Conservation (phyloP, 345 rosid genomes). For the Aquilaria yunnanensis region DNA sequence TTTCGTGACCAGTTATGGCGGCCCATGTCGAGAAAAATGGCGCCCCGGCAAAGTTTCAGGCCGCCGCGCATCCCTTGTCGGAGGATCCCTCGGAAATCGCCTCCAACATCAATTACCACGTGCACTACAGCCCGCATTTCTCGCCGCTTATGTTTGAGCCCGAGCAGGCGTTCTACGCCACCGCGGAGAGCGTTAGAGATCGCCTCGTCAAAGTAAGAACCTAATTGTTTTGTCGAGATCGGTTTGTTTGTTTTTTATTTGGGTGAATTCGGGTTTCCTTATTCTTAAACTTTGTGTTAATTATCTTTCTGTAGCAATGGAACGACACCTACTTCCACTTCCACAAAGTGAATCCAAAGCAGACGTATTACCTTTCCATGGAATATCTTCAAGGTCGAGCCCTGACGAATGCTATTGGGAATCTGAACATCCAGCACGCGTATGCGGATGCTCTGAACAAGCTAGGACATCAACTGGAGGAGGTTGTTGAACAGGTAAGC, state of each 20-base stretch:
- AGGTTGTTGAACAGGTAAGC: conserved; percentile 76
- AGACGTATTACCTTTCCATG: conserved; percentile 94
- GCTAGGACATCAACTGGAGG: conserved; percentile 82
- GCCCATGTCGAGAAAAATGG: conserved; percentile 25
- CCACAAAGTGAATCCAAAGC: conserved; percentile 80
- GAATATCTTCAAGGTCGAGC: conserved; percentile 98
- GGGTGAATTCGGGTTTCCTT: conserved; percentile 6
- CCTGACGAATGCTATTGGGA: conserved; percentile 84
- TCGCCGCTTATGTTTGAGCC: conserved; percentile 89
- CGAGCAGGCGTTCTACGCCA: conserved; percentile 80
- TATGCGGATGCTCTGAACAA: conserved; percentile 74
- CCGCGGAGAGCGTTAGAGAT: conserved; percentile 89
- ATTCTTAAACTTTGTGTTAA: conserved; percentile 6
- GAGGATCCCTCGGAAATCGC: conserved; percentile 56
- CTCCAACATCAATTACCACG: conserved; percentile 74
- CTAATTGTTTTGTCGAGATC: not conserved
- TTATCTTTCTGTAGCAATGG: conserved; percentile 63
- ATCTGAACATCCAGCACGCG: conserved; percentile 59
- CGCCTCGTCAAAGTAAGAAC: conserved; percentile 62
- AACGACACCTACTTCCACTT: conserved; percentile 78
- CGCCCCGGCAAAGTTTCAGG: conserved; percentile 32
- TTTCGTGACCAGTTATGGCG: conserved; percentile 26
- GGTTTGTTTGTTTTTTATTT: not conserved
- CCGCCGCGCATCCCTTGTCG: conserved; percentile 58
- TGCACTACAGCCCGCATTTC: conserved; percentile 80